Percentiles rank a stretch among this genome's conserved stretches.
Conservation (phyloP, 805 yeast genomes). For the Candida broadrunensis region DNA sequence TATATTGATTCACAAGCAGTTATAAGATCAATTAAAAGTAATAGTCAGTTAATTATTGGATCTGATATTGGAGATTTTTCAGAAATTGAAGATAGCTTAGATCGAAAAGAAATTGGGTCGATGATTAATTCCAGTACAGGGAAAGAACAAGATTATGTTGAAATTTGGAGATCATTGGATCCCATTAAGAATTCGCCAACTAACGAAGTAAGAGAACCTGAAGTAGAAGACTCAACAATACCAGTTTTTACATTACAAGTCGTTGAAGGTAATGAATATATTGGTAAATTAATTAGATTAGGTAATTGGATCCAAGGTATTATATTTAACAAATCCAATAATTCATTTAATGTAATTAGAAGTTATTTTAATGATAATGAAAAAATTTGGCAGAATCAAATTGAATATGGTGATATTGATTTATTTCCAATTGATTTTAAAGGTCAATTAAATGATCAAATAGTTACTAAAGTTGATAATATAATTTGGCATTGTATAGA, state of each 20-base stretch:
- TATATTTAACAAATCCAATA: slow-evolving; percentile 21
- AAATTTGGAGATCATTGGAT: slow-evolving; percentile 53
- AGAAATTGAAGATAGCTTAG: slow-evolving; percentile 30
- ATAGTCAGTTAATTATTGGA: slow-evolving; percentile 25
- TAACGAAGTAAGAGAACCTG: slow-evolving; percentile 21
- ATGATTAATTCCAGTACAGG: slow-evolving; percentile 48
- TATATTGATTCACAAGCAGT: slow-evolving; percentile 42
- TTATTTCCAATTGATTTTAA: slow-evolving; percentile 21
- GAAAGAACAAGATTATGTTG: slow-evolving; percentile 43
- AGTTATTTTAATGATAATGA: slow-evolving; percentile 12
- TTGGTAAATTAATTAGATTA: slow-evolving; percentile 44
- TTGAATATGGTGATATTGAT: slow-evolving; percentile 22
- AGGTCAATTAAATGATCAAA: slow-evolving; percentile 10
- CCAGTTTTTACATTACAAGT: slow-evolving; percentile 4
- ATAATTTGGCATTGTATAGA: slow-evolving; percentile 23
- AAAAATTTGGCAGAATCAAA: slow-evolving; percentile 20
- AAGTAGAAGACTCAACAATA: slow-evolving; percentile 3
- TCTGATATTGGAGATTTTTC: slow-evolving; percentile 49
- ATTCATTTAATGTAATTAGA: slow-evolving; percentile 22
- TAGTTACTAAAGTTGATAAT: slow-evolving; percentile 4
- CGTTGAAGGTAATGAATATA: background rate
- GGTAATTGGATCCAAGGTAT: slow-evolving; percentile 57
- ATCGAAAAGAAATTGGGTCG: slow-evolving; percentile 47
- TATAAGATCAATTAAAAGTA: slow-evolving; percentile 20
- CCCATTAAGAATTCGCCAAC: slow-evolving; percentile 29